Evolutionary conservation across 2,329 filamentous ascomycete genomes (phyloP), one percentile per base, ranked within the genome.

Genomic region (Coniochaeta hoffmannii): DNA sequence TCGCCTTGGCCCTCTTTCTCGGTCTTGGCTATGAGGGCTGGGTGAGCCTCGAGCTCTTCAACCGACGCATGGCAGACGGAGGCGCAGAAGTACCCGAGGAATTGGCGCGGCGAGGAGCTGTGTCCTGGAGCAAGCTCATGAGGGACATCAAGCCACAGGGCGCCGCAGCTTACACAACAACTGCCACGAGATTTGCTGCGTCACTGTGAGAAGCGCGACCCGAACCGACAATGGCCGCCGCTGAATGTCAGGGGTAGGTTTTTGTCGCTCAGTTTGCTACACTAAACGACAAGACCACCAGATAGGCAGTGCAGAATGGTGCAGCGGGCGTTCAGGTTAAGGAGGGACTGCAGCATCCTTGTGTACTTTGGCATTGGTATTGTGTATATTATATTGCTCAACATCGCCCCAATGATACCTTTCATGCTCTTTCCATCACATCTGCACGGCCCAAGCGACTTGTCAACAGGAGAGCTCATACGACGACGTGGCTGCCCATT

Each of bases 21-120:
- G 80, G 80, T 0, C 72, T 89, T 0, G 84, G 84, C 0, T 90
- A 82, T 61, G 71, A 81, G 54, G 87, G 87, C 2, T 89, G 85
- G 81, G 75, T 89, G 50, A 88, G 84, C 63, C 79, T 88, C 61
- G 87, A 90, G 71, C 69, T 90, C 15, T 90, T 90, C 65, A 82
- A 83, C 62, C 70, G 79, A 32, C 76, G 76, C 26, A 80, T 87
- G 74, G 71, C 75, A 1, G 78, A 85, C 56, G 65, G 70, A 10
- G 76, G 76, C 10, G 55, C 72, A 3, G 65, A 63, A 0, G 78
- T 85, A 4, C 82, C 83, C 0, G 72, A 74, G 56, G 76, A 81
- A 62, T 58, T 68, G 5, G 76, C 82, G 54, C 65, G 69, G 11
- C 73, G 77, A 14, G 69, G 78, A 0, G 69, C 67, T 0, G 75